Evolutionary conservation across 768 basidiomycete species (phyloP).

Genomic region (Hygrophorus pudorinus): DNA sequence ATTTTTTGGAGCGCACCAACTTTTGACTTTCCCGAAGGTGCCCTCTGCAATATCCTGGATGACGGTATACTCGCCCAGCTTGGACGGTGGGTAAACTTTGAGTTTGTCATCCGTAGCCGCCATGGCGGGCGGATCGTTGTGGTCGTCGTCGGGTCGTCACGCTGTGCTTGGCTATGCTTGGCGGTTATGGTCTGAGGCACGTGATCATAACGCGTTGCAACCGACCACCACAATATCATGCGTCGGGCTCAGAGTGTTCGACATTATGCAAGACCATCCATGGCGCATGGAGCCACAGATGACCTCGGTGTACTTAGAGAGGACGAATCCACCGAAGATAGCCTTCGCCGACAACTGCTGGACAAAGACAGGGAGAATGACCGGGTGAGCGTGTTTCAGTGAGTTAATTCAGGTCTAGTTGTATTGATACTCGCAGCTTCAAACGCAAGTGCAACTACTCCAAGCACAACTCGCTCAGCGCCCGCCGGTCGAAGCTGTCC

Average conservation of each 20-base stretch:
- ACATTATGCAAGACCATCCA: slow-evolving; percentile 41
- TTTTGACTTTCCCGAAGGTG: slow-evolving; percentile 98
- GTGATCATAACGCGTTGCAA: not conserved
- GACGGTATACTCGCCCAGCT: slow-evolving; percentile 88
- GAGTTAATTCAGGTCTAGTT: not conserved
- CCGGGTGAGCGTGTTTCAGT: slow-evolving; percentile 30
- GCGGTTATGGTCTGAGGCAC: not conserved
- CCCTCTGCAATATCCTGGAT: slow-evolving; percentile 88
- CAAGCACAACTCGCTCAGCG: slow-evolving; percentile 58
- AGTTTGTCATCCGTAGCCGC: slow-evolving; percentile 23
- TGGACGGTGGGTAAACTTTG: slow-evolving; percentile 43
- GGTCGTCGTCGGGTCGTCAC: not conserved
- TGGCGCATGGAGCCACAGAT: slow-evolving; percentile 34
- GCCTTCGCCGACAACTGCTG: slow-evolving; percentile 50
- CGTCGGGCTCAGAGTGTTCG: slow-evolving; percentile 58
- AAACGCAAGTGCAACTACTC: slow-evolving; percentile 49
- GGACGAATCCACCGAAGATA: slow-evolving; percentile 51
- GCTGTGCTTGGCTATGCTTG: not conserved
- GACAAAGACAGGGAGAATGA: slow-evolving; percentile 66
- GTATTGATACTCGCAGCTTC: slow-evolving; percentile 33
- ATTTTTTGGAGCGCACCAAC: slow-evolving; percentile 40
- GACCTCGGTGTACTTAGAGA: slow-evolving; percentile 57
- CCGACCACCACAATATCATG: slow-evolving; percentile 24
- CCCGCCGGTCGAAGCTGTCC: slow-evolving; percentile 58
- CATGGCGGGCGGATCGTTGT: not conserved